These are phyloP conservation scores for Escovopsis weberi DNA, from an alignment of 2,329 filamentous ascomycete genomes.

Conservation along the genomic window DNA sequence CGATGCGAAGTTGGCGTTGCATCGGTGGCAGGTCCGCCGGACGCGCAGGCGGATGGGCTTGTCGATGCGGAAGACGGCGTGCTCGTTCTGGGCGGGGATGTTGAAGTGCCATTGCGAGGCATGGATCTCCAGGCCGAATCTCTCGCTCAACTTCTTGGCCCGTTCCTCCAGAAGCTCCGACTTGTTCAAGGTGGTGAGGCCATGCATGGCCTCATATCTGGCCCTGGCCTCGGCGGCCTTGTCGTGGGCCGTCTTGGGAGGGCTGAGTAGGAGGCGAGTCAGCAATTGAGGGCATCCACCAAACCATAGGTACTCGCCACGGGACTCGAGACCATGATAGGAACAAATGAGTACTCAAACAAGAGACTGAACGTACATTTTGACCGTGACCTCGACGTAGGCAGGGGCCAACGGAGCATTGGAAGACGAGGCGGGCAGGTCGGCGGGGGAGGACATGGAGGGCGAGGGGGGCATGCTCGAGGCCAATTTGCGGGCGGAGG, in stretches of 20 bases:
- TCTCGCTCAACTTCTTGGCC: conserved; percentile 38
- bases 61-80: conserved; percentile 49
- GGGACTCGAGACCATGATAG: no score
- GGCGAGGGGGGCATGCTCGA: no score
- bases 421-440: no score
- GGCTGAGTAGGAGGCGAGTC: not conserved
- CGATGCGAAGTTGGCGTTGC: conserved; percentile 57
- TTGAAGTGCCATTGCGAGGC: conserved; percentile 36
- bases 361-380: not conserved
- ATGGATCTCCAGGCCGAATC: conserved; percentile 41
- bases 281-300: no score
- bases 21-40: conserved; percentile 68
- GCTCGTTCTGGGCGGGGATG: conserved; percentile 23
- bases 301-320: no score
- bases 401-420: no score
- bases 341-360: no score
- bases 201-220: conserved; percentile 16
- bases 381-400: not conserved
- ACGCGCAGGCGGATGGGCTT: conserved; percentile 68
- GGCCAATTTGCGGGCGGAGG: conserved; percentile 10
- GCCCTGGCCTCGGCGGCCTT: conserved; percentile 11
- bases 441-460: no score
- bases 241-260: not conserved
- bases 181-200: conserved; percentile 29
- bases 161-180: conserved; percentile 40